Evolutionary conservation across 257 asterid species (phyloP).

Genomic region (Avicennia marina): DNA sequence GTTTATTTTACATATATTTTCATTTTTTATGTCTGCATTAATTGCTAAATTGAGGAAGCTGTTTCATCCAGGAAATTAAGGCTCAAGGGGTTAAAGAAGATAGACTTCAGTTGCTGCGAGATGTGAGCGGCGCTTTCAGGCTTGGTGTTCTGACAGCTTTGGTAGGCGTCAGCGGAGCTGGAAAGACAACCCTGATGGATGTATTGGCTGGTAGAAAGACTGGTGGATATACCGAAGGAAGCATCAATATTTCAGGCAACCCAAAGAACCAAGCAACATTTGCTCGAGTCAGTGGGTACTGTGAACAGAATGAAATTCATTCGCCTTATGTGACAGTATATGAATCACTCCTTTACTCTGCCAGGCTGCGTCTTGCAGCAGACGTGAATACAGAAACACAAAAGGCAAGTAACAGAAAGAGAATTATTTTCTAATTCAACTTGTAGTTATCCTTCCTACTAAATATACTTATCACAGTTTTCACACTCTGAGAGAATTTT

Average conservation of each 20-base stretch:
- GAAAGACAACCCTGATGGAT: slow-evolving; percentile 92
- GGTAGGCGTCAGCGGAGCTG: slow-evolving; percentile 92
- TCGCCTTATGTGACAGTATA: slow-evolving; percentile 78
- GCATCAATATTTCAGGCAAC: slow-evolving; percentile 66
- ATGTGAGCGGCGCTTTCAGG: slow-evolving; percentile 78
- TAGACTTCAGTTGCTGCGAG: slow-evolving; percentile 57
- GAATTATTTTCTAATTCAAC: background rate
- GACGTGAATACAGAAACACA: slow-evolving; percentile 65
- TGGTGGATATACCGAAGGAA: slow-evolving; percentile 75
- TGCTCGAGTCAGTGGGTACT: slow-evolving; percentile 88
- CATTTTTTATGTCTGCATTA: too few species aligned
- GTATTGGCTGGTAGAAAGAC: slow-evolving; percentile 88
- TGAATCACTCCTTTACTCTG: slow-evolving; percentile 82
- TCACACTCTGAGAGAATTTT: background rate
- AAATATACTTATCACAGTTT: background rate
- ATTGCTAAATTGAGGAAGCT: slow-evolving; percentile 10
- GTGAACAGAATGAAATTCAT: slow-evolving; percentile 91
- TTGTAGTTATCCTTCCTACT: background rate
- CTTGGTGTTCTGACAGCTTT: slow-evolving; percentile 80
- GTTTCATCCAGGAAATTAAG: slow-evolving; percentile 65
- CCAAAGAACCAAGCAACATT: slow-evolving; percentile 75
- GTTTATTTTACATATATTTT: too few species aligned
- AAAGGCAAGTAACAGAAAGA: slow-evolving; percentile 48
- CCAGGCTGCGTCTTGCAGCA: slow-evolving; percentile 82
- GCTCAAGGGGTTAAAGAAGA: slow-evolving; percentile 58